Percentiles rank a stretch among this genome's conserved stretches.
Conservation (phyloP, 129 eudicot species). For the Helianthus annuus region HanXRQr2.0-SUNRISE NC_035445.2:172793957-172794456, state of each 20-base stretch:
- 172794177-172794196: neutral
- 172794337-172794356: slow-evolving; percentile 42
- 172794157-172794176: no score
- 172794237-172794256: slow-evolving; percentile 33
- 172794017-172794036: no score
- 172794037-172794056: no score
- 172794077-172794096: no score
- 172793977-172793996: no score
- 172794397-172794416: slow-evolving; percentile 61
- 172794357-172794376: slow-evolving; percentile 37
- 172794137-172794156: no score
- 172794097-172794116: no score
- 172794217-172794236: slow-evolving; percentile 36
- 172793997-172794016: no score
- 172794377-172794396: slow-evolving; percentile 66
- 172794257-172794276: slow-evolving; percentile 74
- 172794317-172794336: slow-evolving; percentile 37
- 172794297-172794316: slow-evolving; percentile 39
- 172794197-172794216: neutral
- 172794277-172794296: slow-evolving; percentile 39
- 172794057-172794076: no score
- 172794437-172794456: slow-evolving; percentile 53
- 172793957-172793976: no score
- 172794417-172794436: slow-evolving; percentile 53
- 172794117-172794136: no score